A percentile compares a stretch with the other conserved stretches of the same genome.
Evolutionary conservation across 176 grass and related monocot genomes (phyloP).

Genomic region (Carex pumila): DNA sequence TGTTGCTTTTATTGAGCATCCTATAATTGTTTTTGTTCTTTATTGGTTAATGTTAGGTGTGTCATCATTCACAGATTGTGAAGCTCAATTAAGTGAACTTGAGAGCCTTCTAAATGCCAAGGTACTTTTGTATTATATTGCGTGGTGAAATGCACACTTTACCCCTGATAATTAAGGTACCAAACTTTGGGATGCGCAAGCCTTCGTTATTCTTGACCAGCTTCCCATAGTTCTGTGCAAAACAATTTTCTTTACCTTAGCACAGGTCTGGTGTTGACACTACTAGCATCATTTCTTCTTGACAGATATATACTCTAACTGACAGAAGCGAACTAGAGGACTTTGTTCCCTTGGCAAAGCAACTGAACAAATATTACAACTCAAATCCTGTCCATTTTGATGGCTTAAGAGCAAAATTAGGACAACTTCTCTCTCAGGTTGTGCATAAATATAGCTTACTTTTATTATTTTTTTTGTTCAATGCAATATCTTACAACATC

Average conservation of each 20-base stretch:
- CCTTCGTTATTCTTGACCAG: background rate
- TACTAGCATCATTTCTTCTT: slow-evolving; percentile 13
- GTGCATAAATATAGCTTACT: background rate
- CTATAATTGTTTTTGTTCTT: slow-evolving; percentile 17
- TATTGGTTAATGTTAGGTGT: slow-evolving; percentile 29
- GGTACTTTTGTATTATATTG: slow-evolving; percentile 28
- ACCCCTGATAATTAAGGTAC: background rate
- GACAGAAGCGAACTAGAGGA: slow-evolving; percentile 70
- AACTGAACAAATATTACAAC: slow-evolving; percentile 66
- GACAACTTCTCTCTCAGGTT: slow-evolving; percentile 10
- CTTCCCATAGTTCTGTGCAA: background rate
- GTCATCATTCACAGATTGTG: slow-evolving; percentile 54
- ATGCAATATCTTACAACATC: background rate
- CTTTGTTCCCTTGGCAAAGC: slow-evolving; percentile 58
- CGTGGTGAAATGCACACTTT: background rate
- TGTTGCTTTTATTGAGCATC: slow-evolving; percentile 14
- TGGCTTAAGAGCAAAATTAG: slow-evolving; percentile 43
- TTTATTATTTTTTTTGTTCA: background rate
- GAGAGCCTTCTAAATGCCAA: slow-evolving; percentile 75
- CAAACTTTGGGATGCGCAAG: background rate
- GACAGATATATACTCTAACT: slow-evolving; percentile 59
- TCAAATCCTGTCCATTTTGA: slow-evolving; percentile 42
- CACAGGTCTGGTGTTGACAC: background rate
- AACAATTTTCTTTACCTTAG: background rate
- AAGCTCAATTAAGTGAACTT: slow-evolving; percentile 68